Evolutionary conservation across 306 rosid species (phyloP).

Genomic region (Hippophae rhamnoides): DNA sequence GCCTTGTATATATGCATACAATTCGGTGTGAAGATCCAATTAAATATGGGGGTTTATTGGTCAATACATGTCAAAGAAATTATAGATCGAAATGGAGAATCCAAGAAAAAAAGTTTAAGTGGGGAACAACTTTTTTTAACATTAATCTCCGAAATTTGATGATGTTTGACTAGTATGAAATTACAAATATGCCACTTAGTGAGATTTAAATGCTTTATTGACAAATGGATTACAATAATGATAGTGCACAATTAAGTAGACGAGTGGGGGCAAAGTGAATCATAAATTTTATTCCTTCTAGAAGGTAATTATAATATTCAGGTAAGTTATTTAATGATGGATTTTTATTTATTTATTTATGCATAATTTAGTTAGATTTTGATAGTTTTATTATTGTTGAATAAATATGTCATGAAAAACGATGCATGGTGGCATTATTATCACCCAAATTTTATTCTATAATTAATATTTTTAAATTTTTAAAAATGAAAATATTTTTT

Average conservation of each 20-base stretch:
- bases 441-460: no score
- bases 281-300: slow-evolving; percentile 22
- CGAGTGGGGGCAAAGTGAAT: slow-evolving; percentile 24
- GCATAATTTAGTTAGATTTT: no score
- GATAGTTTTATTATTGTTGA: no score
- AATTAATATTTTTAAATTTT: no score
- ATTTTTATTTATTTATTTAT: no score
- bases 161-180: slow-evolving; percentile 33
- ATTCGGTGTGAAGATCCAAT: not conserved
- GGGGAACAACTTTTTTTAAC: slow-evolving; percentile 44
- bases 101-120: slow-evolving; percentile 17
- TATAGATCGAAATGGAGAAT: not conserved
- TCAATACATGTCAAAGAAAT: not conserved
- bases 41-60: no score
- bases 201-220: slow-evolving; percentile 27
- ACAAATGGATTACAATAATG: slow-evolving; percentile 21
- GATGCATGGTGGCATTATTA: no score
- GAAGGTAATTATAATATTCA: not conserved
- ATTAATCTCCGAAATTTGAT: slow-evolving; percentile 44
- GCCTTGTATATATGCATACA: not conserved
- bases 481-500: no score
- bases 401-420: no score
- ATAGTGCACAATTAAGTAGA: slow-evolving; percentile 17
- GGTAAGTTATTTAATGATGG: no score
- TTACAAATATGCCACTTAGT: slow-evolving; percentile 19